These are phyloP conservation scores for Ajuga reptans DNA, from an alignment of 305 asterid genomes.

Conservation along the genomic window DNA sequence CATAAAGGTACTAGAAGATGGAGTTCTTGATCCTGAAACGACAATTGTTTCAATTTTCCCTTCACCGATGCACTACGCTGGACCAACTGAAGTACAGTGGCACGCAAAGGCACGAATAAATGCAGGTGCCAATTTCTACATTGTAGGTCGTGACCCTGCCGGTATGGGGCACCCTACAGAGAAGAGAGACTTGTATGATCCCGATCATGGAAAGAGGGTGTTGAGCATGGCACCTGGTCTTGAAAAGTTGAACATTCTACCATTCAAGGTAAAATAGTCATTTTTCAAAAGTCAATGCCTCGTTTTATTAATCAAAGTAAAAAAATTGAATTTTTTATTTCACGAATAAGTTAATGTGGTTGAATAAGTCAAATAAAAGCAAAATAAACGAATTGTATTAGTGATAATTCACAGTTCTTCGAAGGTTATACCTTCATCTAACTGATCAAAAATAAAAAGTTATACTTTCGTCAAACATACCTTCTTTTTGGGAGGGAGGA, in stretches of 20 bases:
- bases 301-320: no score
- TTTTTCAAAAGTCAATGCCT: no score
- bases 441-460: no score
- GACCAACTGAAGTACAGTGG: constrained; percentile 93
- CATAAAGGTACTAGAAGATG: constrained; percentile 66
- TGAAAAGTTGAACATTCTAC: constrained; percentile 65
- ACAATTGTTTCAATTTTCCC: constrained; percentile 81
- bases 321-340: no score
- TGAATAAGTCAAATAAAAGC: no score
- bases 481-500: no score
- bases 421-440: no score
- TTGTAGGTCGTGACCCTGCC: constrained; percentile 85
- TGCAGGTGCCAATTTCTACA: constrained; percentile 81
- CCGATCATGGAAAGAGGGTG: constrained; percentile 83
- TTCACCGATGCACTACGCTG: constrained; percentile 88
- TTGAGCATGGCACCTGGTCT: constrained; percentile 86
- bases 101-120: constrained; percentile 81
- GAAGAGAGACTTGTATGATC: constrained; percentile 73
- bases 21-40: constrained; percentile 71
- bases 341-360: no score
- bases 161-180: constrained; percentile 85
- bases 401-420: no score
- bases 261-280: constrained; percentile 43
- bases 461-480: no score
- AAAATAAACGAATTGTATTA: no score